Percentiles rank a stretch among this genome's conserved stretches.
Evolutionary conservation across 1,284 basidiomycete genomes (phyloP).

Genomic region (Apiotrichum brassicae): DNA sequence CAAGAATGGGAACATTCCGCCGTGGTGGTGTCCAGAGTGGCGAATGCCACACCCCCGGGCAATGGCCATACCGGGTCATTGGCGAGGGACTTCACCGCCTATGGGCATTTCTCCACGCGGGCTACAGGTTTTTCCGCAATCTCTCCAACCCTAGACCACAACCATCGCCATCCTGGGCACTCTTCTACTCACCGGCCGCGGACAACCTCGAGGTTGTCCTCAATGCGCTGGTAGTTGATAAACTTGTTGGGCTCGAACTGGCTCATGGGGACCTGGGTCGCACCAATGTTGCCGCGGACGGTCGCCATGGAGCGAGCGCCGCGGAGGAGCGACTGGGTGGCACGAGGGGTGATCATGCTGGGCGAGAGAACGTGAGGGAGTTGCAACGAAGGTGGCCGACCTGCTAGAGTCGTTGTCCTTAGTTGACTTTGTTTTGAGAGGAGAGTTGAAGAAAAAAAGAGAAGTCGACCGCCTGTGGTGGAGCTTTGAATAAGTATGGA

Average conservation of each 20-base stretch:
- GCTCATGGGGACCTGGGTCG: conserved; percentile 89
- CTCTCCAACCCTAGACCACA: neutral
- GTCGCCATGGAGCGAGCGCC: conserved; percentile 40
- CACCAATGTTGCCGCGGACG: conserved; percentile 58
- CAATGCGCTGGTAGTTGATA: conserved; percentile 97
- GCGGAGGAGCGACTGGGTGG: conserved; percentile 25
- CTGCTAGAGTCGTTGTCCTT: conserved; percentile 3
- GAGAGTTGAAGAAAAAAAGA: neutral
- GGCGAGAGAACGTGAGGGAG: neutral
- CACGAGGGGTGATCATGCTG: conserved; percentile 32
- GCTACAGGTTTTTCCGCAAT: too few relatives aligned
- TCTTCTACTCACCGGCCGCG: conserved; percentile 60
- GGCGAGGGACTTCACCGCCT: too few relatives aligned
- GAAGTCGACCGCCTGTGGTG: neutral
- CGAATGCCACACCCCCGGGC: too few relatives aligned
- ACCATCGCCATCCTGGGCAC: too few relatives aligned
- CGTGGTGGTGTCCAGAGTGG: too few relatives aligned
- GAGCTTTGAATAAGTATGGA: neutral
- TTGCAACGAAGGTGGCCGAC: neutral
- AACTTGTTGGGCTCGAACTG: conserved; percentile 68
- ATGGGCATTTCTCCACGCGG: too few relatives aligned
- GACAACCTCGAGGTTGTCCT: conserved; percentile 83
- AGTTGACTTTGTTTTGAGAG: conserved; percentile 1
- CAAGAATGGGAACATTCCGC: too few relatives aligned
- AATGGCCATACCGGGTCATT: too few relatives aligned